Conservation (phyloP, 495 filamentous ascomycete genomes). For the Penicillium robsamsonii region DNA sequence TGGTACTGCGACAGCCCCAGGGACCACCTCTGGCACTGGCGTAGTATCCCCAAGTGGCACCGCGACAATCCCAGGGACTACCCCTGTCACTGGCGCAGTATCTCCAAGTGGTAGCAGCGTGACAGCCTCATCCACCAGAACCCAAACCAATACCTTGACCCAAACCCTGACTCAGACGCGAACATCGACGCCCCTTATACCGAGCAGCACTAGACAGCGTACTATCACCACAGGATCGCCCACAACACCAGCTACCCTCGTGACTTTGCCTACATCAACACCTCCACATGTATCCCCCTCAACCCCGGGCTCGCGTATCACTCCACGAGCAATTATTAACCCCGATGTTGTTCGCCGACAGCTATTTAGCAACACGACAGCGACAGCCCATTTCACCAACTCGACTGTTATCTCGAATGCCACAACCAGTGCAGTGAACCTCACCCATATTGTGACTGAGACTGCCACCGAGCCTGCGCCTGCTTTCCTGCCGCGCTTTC, state of each 20-base stretch:
- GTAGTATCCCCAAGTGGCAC: background rate
- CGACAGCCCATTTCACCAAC: constrained; percentile 20
- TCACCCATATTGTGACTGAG: background rate
- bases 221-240: constrained; percentile 1
- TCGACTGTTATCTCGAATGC: constrained; percentile 17
- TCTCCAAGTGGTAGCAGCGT: constrained; percentile 2
- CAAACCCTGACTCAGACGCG: background rate
- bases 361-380: constrained; percentile 14
- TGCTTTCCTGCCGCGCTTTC: constrained; percentile 5
- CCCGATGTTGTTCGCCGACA: constrained; percentile 19
- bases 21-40: background rate
- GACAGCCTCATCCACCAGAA: background rate
- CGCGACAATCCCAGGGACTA: background rate
- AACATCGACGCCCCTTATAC: constrained; percentile 19
- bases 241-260: constrained; percentile 4
- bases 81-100: too few relatives aligned
- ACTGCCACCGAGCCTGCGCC: constrained; percentile 3
- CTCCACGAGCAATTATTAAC: constrained; percentile 5
- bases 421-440: constrained; percentile 7
- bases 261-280: constrained; percentile 6
- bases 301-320: background rate
- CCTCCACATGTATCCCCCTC: background rate
- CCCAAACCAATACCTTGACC: background rate
- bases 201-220: background rate
- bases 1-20: background rate